Percentiles rank a stretch among this genome's conserved stretches.
Conservation (phyloP, 371 early-diverging fungal genomes). For the Rhizomucor pusillus region DNA sequence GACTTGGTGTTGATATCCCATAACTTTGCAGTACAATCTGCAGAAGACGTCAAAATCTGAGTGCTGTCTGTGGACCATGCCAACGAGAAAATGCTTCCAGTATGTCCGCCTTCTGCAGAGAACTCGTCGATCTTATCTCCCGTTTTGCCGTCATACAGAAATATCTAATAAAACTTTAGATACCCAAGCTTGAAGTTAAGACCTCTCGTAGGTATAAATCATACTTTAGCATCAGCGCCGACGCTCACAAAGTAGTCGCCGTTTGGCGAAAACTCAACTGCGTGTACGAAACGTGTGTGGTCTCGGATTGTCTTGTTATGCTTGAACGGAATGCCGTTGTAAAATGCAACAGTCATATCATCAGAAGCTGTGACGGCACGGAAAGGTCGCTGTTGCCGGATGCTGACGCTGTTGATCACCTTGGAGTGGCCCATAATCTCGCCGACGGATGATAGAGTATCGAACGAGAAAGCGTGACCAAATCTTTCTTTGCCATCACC, state of each 20-base stretch:
- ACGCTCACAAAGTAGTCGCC: conserved; percentile 84
- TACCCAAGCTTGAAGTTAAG: no score
- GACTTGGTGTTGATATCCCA: conserved; percentile 82
- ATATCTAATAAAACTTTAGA: conserved; percentile 47
- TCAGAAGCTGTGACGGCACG: conserved; percentile 93
- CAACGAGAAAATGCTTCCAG: conserved; percentile 80
- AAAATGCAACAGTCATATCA: conserved; percentile 88
- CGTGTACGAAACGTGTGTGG: conserved; percentile 88
- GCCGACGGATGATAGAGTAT: conserved; percentile 90
- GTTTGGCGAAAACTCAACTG: conserved; percentile 83
- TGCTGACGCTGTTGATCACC: conserved; percentile 80
- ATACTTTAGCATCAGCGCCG: conserved; percentile 86
- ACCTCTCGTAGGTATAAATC: no score
- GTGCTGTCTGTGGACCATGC: conserved; percentile 86
- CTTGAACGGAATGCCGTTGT: conserved; percentile 90
- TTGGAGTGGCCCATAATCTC: conserved; percentile 91
- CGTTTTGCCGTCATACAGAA: conserved; percentile 89
- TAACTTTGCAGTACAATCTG: conserved; percentile 86
- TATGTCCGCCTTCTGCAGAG: conserved; percentile 57
- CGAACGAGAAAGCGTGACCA: conserved; percentile 88
- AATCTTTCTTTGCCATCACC: conserved; percentile 94
- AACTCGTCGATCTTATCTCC: conserved; percentile 82
- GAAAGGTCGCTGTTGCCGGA: conserved; percentile 85
- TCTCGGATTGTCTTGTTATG: conserved; percentile 68
- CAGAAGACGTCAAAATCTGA: conserved; percentile 79